phyloP scores from a whole-genome alignment of 2,329 filamentous ascomycete genomes.

The Fusarium succisae region DNA sequence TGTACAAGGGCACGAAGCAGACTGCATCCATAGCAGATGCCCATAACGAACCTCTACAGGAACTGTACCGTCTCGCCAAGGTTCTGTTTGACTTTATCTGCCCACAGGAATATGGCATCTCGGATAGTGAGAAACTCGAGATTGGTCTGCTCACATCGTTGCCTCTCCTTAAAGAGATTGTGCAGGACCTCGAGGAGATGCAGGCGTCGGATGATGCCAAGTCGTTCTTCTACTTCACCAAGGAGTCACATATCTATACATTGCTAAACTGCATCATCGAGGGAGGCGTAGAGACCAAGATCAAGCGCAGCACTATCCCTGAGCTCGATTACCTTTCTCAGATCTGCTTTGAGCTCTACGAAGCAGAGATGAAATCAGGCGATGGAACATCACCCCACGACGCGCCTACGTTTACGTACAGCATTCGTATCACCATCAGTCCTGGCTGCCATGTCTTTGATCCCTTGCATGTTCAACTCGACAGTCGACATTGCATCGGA shows the following conservation, averaged over 20 bases:
- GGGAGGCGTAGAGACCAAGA: constrained; percentile 96
- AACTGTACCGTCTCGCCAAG: constrained; percentile 93
- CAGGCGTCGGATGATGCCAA: constrained; percentile 95
- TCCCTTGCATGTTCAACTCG: constrained; percentile 93
- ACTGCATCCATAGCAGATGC: constrained; percentile 79
- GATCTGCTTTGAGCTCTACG: constrained; percentile 98
- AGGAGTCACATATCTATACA: constrained; percentile 98
- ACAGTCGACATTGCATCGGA: constrained; percentile 95
- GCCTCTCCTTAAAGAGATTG: constrained; percentile 94
- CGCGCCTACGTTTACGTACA: constrained; percentile 86
- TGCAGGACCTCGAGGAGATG: constrained; percentile 95
- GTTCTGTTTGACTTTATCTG: constrained; percentile 98
- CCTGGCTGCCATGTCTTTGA: constrained; percentile 97
- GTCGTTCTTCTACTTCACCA: constrained; percentile 98
- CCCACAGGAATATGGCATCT: constrained; percentile 97
- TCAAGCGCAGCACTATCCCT: constrained; percentile 91
- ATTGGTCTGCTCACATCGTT: constrained; percentile 95
- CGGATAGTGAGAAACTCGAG: constrained; percentile 95
- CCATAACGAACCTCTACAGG: constrained; percentile 86
- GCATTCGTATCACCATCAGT: constrained; percentile 93
- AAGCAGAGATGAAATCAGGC: constrained; percentile 78
- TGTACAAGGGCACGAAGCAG: constrained; percentile 80
- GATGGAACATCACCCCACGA: constrained; percentile 53
- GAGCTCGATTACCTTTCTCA: constrained; percentile 98
- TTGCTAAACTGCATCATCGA: constrained; percentile 97